phyloP scores from a whole-genome alignment of 2,329 filamentous ascomycete genomes.

The Fusarium liriodendri region DNA sequence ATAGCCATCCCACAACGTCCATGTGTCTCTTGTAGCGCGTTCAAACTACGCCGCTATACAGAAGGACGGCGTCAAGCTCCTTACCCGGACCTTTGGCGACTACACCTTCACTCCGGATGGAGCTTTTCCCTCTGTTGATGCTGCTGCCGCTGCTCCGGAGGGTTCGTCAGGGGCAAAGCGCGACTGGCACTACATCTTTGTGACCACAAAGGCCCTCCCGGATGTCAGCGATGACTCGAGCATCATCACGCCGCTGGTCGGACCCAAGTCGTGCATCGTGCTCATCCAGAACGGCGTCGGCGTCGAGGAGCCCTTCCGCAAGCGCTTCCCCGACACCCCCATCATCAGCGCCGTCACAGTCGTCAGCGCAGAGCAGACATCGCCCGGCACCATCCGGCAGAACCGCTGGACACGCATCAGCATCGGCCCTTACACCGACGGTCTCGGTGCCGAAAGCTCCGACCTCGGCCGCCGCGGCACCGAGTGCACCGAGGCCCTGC shows the following conservation, averaged over 20 bases:
- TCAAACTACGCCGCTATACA: slow-evolving; percentile 77
- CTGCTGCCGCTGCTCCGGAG: slow-evolving; percentile 55
- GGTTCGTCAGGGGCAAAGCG: slow-evolving; percentile 32
- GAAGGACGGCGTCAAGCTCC: slow-evolving; percentile 69
- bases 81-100: slow-evolving; percentile 74
- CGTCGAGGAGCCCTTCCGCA: slow-evolving; percentile 74
- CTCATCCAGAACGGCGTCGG: slow-evolving; percentile 78
- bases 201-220: slow-evolving; percentile 77
- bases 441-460: slow-evolving; percentile 52
- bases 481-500: slow-evolving; percentile 60
- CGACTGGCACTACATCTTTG: slow-evolving; percentile 70
- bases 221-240: slow-evolving; percentile 71
- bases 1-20: slow-evolving; percentile 62
- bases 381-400: slow-evolving; percentile 72
- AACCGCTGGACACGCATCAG: slow-evolving; percentile 81
- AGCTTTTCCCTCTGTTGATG: slow-evolving; percentile 70
- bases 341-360: slow-evolving; percentile 78
- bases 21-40: slow-evolving; percentile 77
- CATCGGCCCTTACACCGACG: slow-evolving; percentile 72
- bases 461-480: slow-evolving; percentile 50
- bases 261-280: slow-evolving; percentile 66
- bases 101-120: slow-evolving; percentile 72
- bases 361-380: slow-evolving; percentile 74
- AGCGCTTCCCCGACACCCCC: slow-evolving; percentile 68
- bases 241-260: slow-evolving; percentile 70